Evolutionary conservation across 371 early-diverging fungal genomes (phyloP), one percentile per base, ranked within the genome.

Genomic region (Apophysomyces sp.): DNA sequence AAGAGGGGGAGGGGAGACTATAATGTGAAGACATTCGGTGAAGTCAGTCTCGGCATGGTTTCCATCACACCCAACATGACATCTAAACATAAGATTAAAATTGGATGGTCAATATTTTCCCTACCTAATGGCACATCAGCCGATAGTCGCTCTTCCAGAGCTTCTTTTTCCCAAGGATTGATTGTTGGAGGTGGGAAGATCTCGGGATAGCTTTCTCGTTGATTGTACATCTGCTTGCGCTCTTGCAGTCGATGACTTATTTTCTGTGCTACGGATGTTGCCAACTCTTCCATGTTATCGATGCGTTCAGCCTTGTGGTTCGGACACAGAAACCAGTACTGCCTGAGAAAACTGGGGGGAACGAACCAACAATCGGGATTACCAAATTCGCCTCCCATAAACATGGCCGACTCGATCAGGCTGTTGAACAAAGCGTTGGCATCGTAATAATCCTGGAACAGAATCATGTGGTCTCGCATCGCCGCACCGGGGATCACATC

Each of bases 391-490:
- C 74, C 74, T 4, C 79, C 79, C 8, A 72, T 62, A 55, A 79
- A 79, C 28, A 73, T 34, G 13, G 76, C 73, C 18, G 58, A 55
- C 30, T 70, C 69, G 6, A 79, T 39, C 8, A 79, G 39, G 4
- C 54, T 57, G 6, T 58, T 70, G n/a, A 79, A 79, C 1, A 79
- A 52, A 44, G 69, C 74, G 49, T 79, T 71, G 0, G 70, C 63
- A 37, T 76, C 71, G 53, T 76, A 76, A 60, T 62, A 76, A 44
- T 75, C 76, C 62, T 72, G 72, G 40, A 72, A 79, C 8, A 76
- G n/a, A 41, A 79, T 79, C 77, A 79, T 72, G 29, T 62, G 67
- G 29, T 79, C 76, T 21, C 79, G 68, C 68, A 79, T 69, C 2
- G 59, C 59, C 28, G 80, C 65, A 4, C 74, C 74, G 16, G 80